Conservation (phyloP, 352 stramenopile genomes). For the Phytopythium ostracodes region DNA sequence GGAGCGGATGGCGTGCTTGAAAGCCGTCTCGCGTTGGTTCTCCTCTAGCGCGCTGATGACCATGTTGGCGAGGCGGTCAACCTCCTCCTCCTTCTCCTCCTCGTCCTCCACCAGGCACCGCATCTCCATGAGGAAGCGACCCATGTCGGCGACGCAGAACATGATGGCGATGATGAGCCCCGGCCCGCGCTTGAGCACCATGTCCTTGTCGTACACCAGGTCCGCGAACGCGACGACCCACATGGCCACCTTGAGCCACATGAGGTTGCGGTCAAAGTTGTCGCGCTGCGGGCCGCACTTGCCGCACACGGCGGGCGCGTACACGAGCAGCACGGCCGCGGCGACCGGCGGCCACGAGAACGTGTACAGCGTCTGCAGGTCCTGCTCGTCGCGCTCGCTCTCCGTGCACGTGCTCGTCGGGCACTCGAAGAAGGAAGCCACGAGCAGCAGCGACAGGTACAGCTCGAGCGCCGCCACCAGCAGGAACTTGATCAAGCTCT, state of each 20-base stretch:
- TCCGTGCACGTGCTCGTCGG: conserved; percentile 15
- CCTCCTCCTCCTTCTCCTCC: conserved; percentile 38
- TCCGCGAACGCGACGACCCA: conserved; percentile 40
- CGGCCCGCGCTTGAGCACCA: conserved; percentile 45
- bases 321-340: conserved; percentile 28
- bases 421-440: conserved; percentile 53
- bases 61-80: conserved; percentile 32
- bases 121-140: conserved; percentile 58
- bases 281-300: conserved; percentile 30
- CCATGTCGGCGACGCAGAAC: conserved; percentile 48
- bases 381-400: conserved; percentile 31
- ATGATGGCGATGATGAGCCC: conserved; percentile 43
- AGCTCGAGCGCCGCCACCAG: conserved; percentile 47
- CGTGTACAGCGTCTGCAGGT: conserved; percentile 45
- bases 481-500: conserved; percentile 32
- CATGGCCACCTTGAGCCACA: conserved; percentile 42
- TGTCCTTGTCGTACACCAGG: conserved; percentile 46
- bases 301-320: conserved; percentile 30
- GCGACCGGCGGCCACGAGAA: conserved; percentile 48
- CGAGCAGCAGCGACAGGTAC: conserved; percentile 48
- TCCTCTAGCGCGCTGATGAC: conserved; percentile 26
- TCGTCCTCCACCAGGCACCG: conserved; percentile 47
- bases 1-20: conserved; percentile 29
- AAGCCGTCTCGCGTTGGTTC: conserved; percentile 21
- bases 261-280: conserved; percentile 50